phyloP scores from a whole-genome alignment of 2,329 filamentous ascomycete genomes.

The Teratosphaeria nubilosa region DNA sequence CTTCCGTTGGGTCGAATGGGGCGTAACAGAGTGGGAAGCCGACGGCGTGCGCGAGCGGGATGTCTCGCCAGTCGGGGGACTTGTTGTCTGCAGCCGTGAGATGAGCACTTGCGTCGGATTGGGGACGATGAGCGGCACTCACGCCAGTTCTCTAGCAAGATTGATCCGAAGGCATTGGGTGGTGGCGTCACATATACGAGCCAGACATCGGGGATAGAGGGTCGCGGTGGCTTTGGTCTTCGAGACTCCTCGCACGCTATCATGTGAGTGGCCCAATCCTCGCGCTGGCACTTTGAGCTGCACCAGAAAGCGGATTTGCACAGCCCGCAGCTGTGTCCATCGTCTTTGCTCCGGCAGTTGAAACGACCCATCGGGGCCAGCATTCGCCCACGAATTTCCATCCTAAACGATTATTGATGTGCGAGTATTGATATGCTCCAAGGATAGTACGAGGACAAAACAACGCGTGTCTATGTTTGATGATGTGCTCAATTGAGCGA shows the following conservation, averaged over 20 bases:
- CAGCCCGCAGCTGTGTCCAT: not conserved
- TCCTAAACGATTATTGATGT: not conserved
- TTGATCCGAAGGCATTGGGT: not conserved
- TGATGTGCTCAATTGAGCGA: not conserved
- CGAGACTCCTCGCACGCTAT: not conserved
- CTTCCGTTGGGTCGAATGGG: not conserved
- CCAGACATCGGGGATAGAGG: not conserved
- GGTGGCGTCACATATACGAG: not conserved
- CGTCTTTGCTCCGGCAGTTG: not conserved
- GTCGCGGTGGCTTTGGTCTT: not conserved
- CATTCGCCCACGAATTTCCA: not conserved
- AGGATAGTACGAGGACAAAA: not conserved
- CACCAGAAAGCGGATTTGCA: not conserved
- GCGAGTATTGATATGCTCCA: not conserved
- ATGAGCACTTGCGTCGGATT: not conserved
- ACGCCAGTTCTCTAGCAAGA: not conserved
- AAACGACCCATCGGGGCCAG: not conserved
- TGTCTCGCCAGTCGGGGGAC: not conserved
- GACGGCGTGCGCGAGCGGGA: not conserved
- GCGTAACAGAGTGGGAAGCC: not conserved
- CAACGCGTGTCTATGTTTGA: not conserved
- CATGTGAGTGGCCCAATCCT: not conserved
- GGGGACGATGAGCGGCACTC: not conserved
- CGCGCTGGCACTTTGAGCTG: not conserved
- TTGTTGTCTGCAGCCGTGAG: not conserved